Conservation (phyloP, 805 yeast genomes). For the Hanseniaspora pseudoguilliermondii region DNA sequence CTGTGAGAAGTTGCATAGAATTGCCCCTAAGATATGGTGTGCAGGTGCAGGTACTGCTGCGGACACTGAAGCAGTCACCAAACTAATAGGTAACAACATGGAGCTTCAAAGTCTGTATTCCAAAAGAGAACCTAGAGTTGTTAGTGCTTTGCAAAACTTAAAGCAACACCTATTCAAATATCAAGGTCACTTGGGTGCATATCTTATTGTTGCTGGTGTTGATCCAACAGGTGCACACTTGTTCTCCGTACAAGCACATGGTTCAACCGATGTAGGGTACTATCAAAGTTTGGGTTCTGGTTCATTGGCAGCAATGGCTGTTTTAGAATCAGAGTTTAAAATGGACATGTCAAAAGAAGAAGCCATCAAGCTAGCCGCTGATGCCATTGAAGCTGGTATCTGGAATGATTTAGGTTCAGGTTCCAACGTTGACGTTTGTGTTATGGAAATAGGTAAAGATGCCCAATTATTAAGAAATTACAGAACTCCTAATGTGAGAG, state of each 20-base stretch:
- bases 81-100: slow-evolving; percentile 75
- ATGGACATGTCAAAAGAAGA: slow-evolving; percentile 68
- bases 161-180: slow-evolving; percentile 93
- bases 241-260: slow-evolving; percentile 92
- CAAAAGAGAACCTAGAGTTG: slow-evolving; percentile 81
- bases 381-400: slow-evolving; percentile 93
- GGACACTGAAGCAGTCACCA: slow-evolving; percentile 96
- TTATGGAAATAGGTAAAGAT: slow-evolving; percentile 85
- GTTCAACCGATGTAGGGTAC: slow-evolving; percentile 91
- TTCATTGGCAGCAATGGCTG: slow-evolving; percentile 96
- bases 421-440: slow-evolving; percentile 94
- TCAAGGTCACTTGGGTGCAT: slow-evolving; percentile 96
- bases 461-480: slow-evolving; percentile 77
- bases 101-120: slow-evolving; percentile 81
- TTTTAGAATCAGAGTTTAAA: slow-evolving; percentile 78
- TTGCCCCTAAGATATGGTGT: slow-evolving; percentile 92
- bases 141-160: slow-evolving; percentile 79
- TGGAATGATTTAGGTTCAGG: slow-evolving; percentile 99
- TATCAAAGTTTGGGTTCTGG: slow-evolving; percentile 93
- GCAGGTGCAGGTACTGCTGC: slow-evolving; percentile 99
- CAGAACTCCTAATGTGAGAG: slow-evolving; percentile 82
- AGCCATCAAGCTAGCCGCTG: slow-evolving; percentile 81
- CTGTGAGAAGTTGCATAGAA: slow-evolving; percentile 85
- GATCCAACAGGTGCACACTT: slow-evolving; percentile 94
- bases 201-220: slow-evolving; percentile 92